Base-by-base conservation (phyloP, 2,329 filamentous ascomycete species). In the Rasamsonia emersonii region DNA sequence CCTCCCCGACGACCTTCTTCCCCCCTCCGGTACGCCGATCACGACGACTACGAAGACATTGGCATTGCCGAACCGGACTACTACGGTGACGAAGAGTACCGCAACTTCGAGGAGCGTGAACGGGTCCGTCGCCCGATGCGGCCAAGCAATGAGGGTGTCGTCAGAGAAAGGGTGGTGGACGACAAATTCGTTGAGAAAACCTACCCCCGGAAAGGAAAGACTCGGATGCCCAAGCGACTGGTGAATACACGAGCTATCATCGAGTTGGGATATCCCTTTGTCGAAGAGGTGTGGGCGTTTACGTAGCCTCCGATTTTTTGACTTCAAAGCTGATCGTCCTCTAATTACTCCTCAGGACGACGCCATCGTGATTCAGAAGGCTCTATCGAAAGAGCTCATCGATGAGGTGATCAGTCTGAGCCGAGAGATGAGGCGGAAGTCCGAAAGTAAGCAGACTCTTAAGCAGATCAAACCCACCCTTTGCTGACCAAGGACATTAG, bases 301-400 rank as follows among this genome's bases (percentile, higher is more conserved):
- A n/a, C n/a, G n/a, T 13, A 4, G 11, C 5, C 20, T 18, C 32
- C 5, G 30, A 3, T 9, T 7, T 5, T 2, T 16, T 2, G 18
- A n/a, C 8, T 9, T 20, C 18, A 9, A 6, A 11, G 9, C 28
- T 29, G 16, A 35, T 31, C 9, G 19, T n/a, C 5, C 14, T 31
- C 25, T 14, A 5, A n/a, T 15, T 28, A 4, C 8, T 26, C 14
- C 15, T 30, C 43, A 91, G 83, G 85, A 82, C 23, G 79, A 82
- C 44, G 82, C 81, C 14, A 77, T 91, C 46, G 74, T 94, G 32
- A 77, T 96, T 19, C 77, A 82, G 45, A 81, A 84, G 51, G 88
- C 89, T 7, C 70, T 96, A 4, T 83, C 85, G 10, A 88, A 93
- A 47, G 77, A 89, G 11, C 86, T 94, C 47, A 95, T 95, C 41